Percentiles rank a stretch among this genome's conserved stretches.
Evolutionary conservation across 148 eudicot species (phyloP).

Genomic region (Oxyria digyna): DNA sequence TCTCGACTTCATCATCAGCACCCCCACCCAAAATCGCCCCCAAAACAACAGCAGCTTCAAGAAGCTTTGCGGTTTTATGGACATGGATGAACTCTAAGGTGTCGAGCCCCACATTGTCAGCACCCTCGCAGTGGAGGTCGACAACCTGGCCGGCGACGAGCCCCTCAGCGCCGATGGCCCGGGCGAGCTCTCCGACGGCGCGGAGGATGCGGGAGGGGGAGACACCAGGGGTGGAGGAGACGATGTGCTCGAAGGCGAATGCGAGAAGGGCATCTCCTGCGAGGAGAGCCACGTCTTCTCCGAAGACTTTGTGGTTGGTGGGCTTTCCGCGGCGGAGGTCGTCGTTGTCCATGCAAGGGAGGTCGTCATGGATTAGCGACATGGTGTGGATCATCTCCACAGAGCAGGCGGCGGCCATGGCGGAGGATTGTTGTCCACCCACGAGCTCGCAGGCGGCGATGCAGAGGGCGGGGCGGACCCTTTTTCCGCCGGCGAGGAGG

Average conservation of each 20-base stretch:
- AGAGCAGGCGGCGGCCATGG: conserved; percentile 64
- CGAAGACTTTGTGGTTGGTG: conserved; percentile 54
- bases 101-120: conserved; percentile 27
- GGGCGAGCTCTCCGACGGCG: conserved; percentile 37
- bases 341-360: conserved; percentile 75
- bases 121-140: conserved; percentile 37
- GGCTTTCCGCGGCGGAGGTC: conserved; percentile 62
- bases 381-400: conserved; percentile 76
- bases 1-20: conserved; percentile 40
- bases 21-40: conserved; percentile 64
- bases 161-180: conserved; percentile 45
- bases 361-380: conserved; percentile 62
- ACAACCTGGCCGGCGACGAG: conserved; percentile 65
- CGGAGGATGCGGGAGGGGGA: conserved; percentile 22
- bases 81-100: conserved; percentile 47
- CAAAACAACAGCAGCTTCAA: conserved; percentile 49
- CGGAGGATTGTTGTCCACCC: conserved; percentile 35
- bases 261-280: conserved; percentile 58
- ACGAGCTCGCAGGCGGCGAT: conserved; percentile 67
- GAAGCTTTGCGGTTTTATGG: conserved; percentile 52
- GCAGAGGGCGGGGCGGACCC: conserved; percentile 61
- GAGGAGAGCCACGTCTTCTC: conserved; percentile 52
- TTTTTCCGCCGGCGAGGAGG: conserved; percentile 62
- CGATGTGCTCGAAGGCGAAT: conserved; percentile 46
- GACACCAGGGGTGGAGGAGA: conserved; percentile 20